Base-by-base conservation (phyloP, 306 rosid species). In the Cicer judaicum region DNA sequence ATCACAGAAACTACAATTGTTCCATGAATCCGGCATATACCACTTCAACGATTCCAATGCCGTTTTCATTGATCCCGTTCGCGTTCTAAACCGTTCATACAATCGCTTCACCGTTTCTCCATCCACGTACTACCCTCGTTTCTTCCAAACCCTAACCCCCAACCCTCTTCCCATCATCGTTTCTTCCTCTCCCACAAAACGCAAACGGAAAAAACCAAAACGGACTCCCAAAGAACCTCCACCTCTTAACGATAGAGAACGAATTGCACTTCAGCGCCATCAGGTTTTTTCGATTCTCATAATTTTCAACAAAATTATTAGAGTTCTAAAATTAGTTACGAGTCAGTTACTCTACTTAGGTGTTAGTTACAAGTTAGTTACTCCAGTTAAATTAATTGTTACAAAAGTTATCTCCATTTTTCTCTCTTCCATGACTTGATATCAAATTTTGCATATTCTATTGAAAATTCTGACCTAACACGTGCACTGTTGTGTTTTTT, bases 31-130 rank as follows among this genome's bases (percentile, higher is more conserved):
- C 19, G 97, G 97, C 5, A 63, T 90, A 29, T 85, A 86, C 84
- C 55, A 56, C 7, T 85, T 94, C 18, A 55, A 68, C 8, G 76
- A 87, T 69, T 82, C 87, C 9, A 85, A 80, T 52, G 77, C 75
- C 57, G 76, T 90, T 72, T 91, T 94, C 84, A 54, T 94, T 2
- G 98, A 94, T 11, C 89, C 96, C 67, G 91, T 91, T 13, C 96
- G 95, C 46, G 83, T 86, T 62, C 85, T 94, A 49, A 91, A 90
- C 64, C 88, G 87, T 54, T 91, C 79, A 5, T 94, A 91, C 84
- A 74, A 81, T 66, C 81, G 85, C 54, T 85, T 86, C 78, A 86
- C 74, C 47, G 88, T 94, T 84, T 88, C 94, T 21, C 86, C 98
- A 2, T 80, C 90, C 11, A 47, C 80, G 19, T 91, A 90, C 86